phyloP scores from a whole-genome alignment of 805 yeast genomes.

The Candida palmyrensis region DNA sequence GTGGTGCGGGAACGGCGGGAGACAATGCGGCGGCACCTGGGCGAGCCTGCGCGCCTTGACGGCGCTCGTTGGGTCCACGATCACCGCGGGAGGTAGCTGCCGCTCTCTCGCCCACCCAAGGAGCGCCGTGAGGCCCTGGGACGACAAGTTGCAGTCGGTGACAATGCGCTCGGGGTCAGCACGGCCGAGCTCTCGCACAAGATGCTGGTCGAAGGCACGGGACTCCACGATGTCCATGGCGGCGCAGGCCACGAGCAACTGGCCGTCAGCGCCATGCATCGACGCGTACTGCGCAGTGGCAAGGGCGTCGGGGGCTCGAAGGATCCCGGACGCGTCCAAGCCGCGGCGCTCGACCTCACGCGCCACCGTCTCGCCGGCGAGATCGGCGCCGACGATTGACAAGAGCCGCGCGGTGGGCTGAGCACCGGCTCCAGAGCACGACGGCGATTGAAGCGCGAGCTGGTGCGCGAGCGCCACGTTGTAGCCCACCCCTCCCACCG shows the following conservation, averaged over 20 bases:
- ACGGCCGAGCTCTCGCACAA: slow-evolving; percentile 33
- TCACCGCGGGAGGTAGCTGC: slow-evolving; percentile 22
- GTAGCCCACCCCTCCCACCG: slow-evolving; percentile 82
- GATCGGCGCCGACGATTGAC: slow-evolving; percentile 59
- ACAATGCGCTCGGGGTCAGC: slow-evolving; percentile 47
- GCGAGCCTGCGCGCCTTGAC: slow-evolving; percentile 54
- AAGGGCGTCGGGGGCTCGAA: slow-evolving; percentile 13
- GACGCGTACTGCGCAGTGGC: slow-evolving; percentile 72
- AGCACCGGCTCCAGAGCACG: slow-evolving; percentile 7
- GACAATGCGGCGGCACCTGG: slow-evolving; percentile 15
- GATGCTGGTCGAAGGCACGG: slow-evolving; percentile 36
- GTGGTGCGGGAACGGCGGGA: slow-evolving; percentile 46
- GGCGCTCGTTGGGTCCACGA: slow-evolving; percentile 76
- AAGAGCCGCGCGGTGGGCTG: slow-evolving; percentile 37
- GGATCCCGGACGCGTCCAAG: slow-evolving; percentile 38
- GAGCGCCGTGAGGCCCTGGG: slow-evolving; percentile 33
- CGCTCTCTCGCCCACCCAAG: slow-evolving; percentile 14
- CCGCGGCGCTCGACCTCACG: slow-evolving; percentile 18
- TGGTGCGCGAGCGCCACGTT: slow-evolving; percentile 67
- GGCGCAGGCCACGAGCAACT: slow-evolving; percentile 69
- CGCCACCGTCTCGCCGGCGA: slow-evolving; percentile 41
- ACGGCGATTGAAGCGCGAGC: slow-evolving; percentile 15
- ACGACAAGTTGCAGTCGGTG: slow-evolving; percentile 65
- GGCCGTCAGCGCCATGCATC: slow-evolving; percentile 58
- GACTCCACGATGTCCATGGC: slow-evolving; percentile 71